Evolutionary conservation across 225 moss, liverwort and hornwort genomes (phyloP).

Genomic region (Bryoerythrophyllum caledonicum): DNA sequence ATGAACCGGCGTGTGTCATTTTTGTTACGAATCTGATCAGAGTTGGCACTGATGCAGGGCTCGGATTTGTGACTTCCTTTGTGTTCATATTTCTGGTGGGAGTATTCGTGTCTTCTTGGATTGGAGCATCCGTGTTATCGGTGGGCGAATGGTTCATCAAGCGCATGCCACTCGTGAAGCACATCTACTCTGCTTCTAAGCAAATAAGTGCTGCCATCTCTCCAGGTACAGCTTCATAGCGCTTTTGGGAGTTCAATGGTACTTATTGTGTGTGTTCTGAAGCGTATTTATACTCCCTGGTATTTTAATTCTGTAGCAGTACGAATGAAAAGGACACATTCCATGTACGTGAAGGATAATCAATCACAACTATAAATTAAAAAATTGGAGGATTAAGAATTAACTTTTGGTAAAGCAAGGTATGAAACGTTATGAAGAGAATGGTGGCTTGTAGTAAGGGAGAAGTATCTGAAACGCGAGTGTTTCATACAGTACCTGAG

Average conservation of each 20-base stretch:
- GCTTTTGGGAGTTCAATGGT: not conserved
- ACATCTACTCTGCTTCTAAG: constrained; percentile 98
- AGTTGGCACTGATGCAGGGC: constrained; percentile 53
- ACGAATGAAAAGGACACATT: not conserved
- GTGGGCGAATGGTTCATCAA: constrained; percentile 99
- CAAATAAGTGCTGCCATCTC: constrained; percentile 99
- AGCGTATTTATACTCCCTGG: not conserved
- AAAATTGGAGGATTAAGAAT: not conserved
- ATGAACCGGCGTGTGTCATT: constrained; percentile 8
- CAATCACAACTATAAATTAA: not conserved
- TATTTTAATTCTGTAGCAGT: not conserved
- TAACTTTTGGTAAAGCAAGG: not conserved
- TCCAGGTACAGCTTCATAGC: constrained; percentile 59
- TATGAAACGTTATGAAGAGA: not conserved
- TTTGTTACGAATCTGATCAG: constrained; percentile 12
- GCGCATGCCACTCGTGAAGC: constrained; percentile 98
- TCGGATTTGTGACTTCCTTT: constrained; percentile 92
- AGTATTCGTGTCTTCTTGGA: constrained; percentile 99
- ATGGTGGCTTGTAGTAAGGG: not conserved
- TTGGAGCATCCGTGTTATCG: constrained; percentile 92
- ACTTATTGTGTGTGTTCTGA: not conserved
- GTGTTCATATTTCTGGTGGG: constrained; percentile 97
- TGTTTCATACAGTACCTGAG: not conserved
- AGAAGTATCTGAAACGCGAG: constrained; percentile 1
- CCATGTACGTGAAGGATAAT: not conserved